A percentile compares a stretch with the other conserved stretches of the same genome.
Evolutionary conservation across 2,329 filamentous ascomycete species (phyloP).

Genomic region (Grosmannia serpens): DNA sequence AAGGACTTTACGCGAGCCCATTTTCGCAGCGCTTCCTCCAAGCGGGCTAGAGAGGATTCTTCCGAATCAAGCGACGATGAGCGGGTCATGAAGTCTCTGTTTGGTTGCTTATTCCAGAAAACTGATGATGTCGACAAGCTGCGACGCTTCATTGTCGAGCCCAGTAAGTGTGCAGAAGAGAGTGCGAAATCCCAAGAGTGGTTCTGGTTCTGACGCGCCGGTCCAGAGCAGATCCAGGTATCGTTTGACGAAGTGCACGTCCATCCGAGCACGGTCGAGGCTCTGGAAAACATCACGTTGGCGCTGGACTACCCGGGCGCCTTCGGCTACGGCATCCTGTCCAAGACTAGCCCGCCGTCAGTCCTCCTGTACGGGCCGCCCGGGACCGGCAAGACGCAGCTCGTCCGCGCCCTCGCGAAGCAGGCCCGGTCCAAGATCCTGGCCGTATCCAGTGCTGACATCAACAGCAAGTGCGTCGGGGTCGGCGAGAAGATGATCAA

Average conservation of each 20-base stretch:
- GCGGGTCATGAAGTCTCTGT: neutral
- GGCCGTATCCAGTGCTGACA: slow-evolving; percentile 7
- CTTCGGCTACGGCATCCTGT: slow-evolving; percentile 14
- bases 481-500: slow-evolving; percentile 18
- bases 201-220: neutral
- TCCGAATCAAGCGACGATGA: neutral
- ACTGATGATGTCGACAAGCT: neutral
- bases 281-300: neutral
- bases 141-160: neutral
- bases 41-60: neutral
- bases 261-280: neutral
- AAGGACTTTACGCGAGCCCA: neutral
- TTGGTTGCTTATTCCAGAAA: neutral
- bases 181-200: neutral
- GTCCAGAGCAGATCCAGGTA: neutral
- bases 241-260: neutral
- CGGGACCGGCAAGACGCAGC: slow-evolving; percentile 19
- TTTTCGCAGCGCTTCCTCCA: neutral
- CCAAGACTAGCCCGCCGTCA: slow-evolving; percentile 10
- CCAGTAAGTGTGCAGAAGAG: neutral
- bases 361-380: slow-evolving; percentile 19
- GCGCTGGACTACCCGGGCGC: neutral
- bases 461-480: slow-evolving; percentile 12
- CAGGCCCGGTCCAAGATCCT: slow-evolving; percentile 14
- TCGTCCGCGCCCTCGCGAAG: slow-evolving; percentile 15